Conservation (phyloP, 139 green algal genomes). For the Prasinococcaceae sp. region DNA sequence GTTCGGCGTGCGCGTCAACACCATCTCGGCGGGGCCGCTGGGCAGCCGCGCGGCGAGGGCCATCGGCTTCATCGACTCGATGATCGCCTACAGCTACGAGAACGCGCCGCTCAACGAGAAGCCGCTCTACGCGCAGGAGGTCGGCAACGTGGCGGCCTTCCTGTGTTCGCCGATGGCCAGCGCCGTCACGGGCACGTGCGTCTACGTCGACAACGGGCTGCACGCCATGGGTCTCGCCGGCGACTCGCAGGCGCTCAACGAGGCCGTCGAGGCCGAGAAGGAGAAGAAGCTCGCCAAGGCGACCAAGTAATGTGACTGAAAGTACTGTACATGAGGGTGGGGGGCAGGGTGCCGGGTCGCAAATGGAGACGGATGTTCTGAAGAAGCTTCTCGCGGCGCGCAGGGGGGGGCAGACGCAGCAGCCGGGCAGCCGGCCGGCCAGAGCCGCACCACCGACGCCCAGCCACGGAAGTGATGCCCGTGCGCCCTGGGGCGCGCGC, state of each 20-base stretch:
- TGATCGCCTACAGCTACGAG: conserved; percentile 87
- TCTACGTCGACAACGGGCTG: conserved; percentile 89
- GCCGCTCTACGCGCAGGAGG: conserved; percentile 14
- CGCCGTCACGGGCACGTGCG: conserved; percentile 53
- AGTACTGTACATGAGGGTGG: not conserved
- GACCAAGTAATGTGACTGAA: not conserved
- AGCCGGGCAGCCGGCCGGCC: no score
- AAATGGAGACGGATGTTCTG: not conserved
- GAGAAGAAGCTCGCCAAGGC: not conserved
- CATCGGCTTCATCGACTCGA: conserved; percentile 99
- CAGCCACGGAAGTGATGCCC: no score
- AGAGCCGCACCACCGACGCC: no score
- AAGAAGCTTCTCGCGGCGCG: not conserved
- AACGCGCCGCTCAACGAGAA: conserved; percentile 62
- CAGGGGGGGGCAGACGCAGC: not conserved
- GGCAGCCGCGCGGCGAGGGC: conserved; percentile 85
- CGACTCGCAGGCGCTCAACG: conserved; percentile 42
- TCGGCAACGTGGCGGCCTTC: conserved; percentile 65
- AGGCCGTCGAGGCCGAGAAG: conserved; percentile 4
- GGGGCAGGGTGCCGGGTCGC: not conserved
- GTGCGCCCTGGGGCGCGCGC: no score
- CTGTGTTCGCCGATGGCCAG: conserved; percentile 80
- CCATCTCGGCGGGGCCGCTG: conserved; percentile 83
- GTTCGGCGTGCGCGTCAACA: conserved; percentile 73
- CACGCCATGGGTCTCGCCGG: conserved; percentile 81